A percentile compares a stretch with the other conserved stretches of the same genome.
These are phyloP conservation scores for Aspergillus caelatus DNA, from an alignment of 2,329 filamentous ascomycete species.

Conservation along the genomic window DNA sequence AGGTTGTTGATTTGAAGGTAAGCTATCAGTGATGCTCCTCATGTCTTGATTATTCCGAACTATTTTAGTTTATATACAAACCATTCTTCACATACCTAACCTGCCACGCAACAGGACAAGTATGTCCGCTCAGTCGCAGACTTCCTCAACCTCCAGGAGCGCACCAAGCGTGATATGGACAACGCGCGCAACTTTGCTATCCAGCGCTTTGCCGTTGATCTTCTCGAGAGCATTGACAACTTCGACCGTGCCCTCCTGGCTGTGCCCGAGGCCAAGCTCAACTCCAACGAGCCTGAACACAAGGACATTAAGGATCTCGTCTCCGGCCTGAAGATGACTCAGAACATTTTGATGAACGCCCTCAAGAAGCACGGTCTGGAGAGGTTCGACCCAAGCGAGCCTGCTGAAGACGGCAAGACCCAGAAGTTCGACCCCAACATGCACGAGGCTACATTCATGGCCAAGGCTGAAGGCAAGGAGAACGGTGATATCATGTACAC, in stretches of 20 bases:
- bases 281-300: slow-evolving; percentile 56
- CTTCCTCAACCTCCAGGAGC: slow-evolving; percentile 96
- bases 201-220: slow-evolving; percentile 89
- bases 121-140: slow-evolving; percentile 93
- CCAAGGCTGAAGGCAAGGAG: slow-evolving; percentile 82
- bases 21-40: slow-evolving; percentile 10
- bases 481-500: slow-evolving; percentile 88
- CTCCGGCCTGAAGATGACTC: slow-evolving; percentile 93
- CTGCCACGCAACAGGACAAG: slow-evolving; percentile 69
- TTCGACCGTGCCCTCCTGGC: slow-evolving; percentile 86
- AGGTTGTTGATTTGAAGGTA: slow-evolving; percentile 85
- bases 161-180: slow-evolving; percentile 87
- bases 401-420: slow-evolving; percentile 52
- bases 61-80: neutral
- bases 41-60: neutral
- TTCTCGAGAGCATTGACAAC: slow-evolving; percentile 95
- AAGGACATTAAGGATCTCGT: slow-evolving; percentile 80
- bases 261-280: slow-evolving; percentile 75
- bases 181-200: slow-evolving; percentile 89
- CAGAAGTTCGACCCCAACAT: slow-evolving; percentile 95
- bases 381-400: slow-evolving; percentile 72
- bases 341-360: slow-evolving; percentile 81
- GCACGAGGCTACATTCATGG: slow-evolving; percentile 96
- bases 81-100: neutral
- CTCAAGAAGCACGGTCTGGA: slow-evolving; percentile 93